Conservation (phyloP, 2,329 filamentous ascomycete genomes). For the Ophiocordyceps polyrhachis-furcata region DNA sequence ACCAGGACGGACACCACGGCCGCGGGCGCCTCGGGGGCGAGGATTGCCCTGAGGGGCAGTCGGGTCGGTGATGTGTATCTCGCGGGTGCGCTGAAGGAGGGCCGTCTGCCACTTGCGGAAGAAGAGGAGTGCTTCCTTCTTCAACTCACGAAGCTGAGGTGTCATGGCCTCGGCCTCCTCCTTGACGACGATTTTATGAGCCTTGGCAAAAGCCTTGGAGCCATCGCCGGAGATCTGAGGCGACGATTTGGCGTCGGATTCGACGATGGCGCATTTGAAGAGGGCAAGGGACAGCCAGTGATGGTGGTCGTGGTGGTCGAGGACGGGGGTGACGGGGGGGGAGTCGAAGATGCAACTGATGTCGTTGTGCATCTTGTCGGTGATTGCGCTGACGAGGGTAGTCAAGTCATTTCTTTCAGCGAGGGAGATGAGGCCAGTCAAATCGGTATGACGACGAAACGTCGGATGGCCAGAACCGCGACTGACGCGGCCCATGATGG, state of each 20-base stretch:
- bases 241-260: conserved; percentile 7
- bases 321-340: conserved; percentile 15
- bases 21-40: conserved; percentile 9
- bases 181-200: conserved; percentile 12
- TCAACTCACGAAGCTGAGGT: conserved; percentile 41
- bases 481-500: conserved; percentile 21
- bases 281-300: conserved; percentile 18
- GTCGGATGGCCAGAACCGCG: conserved; percentile 14
- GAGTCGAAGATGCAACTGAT: conserved; percentile 33
- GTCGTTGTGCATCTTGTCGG: conserved; percentile 34
- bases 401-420: conserved; percentile 33
- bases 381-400: conserved; percentile 31
- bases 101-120: conserved; percentile 67
- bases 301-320: conserved; percentile 12
- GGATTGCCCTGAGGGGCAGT: conserved; percentile 5
- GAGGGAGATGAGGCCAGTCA: conserved; percentile 27
- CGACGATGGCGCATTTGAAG: conserved; percentile 5
- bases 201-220: conserved; percentile 9
- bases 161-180: conserved; percentile 17
- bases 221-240: conserved; percentile 1
- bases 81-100: conserved; percentile 51
- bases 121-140: conserved; percentile 46
- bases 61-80: conserved; percentile 37
- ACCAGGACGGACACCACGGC: conserved; percentile 14
- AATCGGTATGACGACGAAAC: conserved; percentile 27